Evolutionary conservation across 192 early-diverging fungal species (phyloP).

Genomic region (Funneliformis mosseae): DNA sequence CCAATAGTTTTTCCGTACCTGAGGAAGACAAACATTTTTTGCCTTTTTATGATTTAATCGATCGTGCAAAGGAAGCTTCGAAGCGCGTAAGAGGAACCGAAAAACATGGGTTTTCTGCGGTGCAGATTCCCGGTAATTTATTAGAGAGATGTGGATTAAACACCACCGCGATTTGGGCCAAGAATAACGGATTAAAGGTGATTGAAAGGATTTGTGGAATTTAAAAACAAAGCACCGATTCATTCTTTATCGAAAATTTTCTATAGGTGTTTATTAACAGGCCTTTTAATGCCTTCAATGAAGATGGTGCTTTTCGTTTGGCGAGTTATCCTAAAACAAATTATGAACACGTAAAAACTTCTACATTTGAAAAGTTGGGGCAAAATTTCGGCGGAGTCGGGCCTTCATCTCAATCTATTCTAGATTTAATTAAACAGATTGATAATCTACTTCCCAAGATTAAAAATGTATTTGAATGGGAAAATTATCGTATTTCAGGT

Average conservation of each 20-base stretch:
- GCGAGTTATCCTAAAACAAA: conserved; percentile 40
- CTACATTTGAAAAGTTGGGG: conserved; percentile 22
- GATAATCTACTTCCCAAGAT: neutral
- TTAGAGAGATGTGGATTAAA: conserved; percentile 41
- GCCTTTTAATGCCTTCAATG: conserved; percentile 44
- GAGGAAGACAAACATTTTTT: conserved; percentile 43
- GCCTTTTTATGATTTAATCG: conserved; percentile 41
- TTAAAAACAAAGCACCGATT: neutral
- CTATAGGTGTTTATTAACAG: conserved; percentile 42
- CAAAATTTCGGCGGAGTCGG: neutral
- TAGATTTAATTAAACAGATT: conserved; percentile 18
- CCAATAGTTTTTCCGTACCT: conserved; percentile 43
- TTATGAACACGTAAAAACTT: conserved; percentile 28
- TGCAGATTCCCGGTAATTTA: conserved; percentile 46
- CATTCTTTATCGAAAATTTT: neutral
- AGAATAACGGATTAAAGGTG: conserved; percentile 37
- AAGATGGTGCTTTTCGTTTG: conserved; percentile 36
- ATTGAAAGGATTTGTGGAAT: neutral
- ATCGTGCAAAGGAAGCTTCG: conserved; percentile 39
- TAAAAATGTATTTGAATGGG: conserved; percentile 17
- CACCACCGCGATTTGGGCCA: conserved; percentile 47
- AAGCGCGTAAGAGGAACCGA: conserved; percentile 31
- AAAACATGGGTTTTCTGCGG: conserved; percentile 38
- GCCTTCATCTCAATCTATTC: conserved; percentile 2
- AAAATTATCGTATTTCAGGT: neutral